Evolutionary conservation across 148 eudicot genomes (phyloP).

Genomic region (Chenopodium album): DNA sequence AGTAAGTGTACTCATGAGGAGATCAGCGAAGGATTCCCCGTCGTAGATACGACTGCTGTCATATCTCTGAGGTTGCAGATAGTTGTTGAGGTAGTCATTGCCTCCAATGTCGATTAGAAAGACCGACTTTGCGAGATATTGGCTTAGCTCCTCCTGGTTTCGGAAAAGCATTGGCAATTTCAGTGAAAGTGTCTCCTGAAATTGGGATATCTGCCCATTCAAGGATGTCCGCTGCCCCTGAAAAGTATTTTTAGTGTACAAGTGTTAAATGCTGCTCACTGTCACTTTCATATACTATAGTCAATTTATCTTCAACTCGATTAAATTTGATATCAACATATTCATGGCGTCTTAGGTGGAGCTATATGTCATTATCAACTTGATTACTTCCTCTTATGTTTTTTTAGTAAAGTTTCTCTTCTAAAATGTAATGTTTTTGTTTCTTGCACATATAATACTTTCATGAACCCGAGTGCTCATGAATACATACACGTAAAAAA

Average conservation of each 20-base stretch:
- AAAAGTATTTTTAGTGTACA: slow-evolving; percentile 2
- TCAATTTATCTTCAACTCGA: background rate
- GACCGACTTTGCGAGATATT: slow-evolving; percentile 42
- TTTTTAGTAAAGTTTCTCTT: background rate
- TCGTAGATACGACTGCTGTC: slow-evolving; percentile 34
- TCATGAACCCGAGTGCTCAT: background rate
- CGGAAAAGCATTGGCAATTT: slow-evolving; percentile 30
- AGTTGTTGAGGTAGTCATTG: slow-evolving; percentile 50
- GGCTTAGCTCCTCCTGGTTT: slow-evolving; percentile 25
- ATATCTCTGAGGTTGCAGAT: slow-evolving; percentile 39
- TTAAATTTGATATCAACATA: background rate
- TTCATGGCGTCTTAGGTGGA: background rate
- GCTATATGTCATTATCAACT: too few species aligned
- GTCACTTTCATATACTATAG: background rate
- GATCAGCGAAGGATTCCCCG: slow-evolving; percentile 42
- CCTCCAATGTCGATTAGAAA: slow-evolving; percentile 47
- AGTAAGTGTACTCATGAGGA: slow-evolving; percentile 35
- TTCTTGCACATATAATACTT: background rate
- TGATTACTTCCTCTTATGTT: too few species aligned
- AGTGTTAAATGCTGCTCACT: slow-evolving; percentile 10
- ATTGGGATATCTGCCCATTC: slow-evolving; percentile 41
- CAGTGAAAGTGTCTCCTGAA: slow-evolving; percentile 31
- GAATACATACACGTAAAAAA: background rate
- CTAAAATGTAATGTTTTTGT: background rate
- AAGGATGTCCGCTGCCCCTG: slow-evolving; percentile 47